Evolutionary conservation across 2,329 filamentous ascomycete species (phyloP), one percentile per base, ranked within the genome.

Genomic region (Fusarium staphyleae): DNA sequence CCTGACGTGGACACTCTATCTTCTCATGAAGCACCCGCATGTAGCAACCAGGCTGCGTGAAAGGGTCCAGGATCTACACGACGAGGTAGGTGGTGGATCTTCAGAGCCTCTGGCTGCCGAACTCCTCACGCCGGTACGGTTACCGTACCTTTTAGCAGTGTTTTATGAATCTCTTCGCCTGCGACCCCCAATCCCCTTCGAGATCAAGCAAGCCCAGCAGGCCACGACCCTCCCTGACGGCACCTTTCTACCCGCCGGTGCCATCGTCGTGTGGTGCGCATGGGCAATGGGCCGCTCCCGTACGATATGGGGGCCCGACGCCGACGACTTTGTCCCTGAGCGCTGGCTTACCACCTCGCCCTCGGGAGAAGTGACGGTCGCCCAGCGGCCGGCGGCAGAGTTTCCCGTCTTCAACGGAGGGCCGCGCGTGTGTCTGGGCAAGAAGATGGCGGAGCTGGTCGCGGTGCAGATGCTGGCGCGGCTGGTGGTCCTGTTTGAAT

Each of bases 381-480:
- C 70, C 65, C 24, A 81, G 26, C 64, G 78, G 52, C 76, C 75
- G 45, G 74, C 81, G 2, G 78, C 77, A 13, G 85, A 87, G 68
- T 88, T 81, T 59, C 84, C 82, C 1, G 85, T 87, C 3, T 88
- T 88, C 68, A 86, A 87, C 62, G 85, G 84, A 14, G 85, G 85
- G 0, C 74, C 82, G n/a, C 75, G 85, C 30, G 77, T 77, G 3
- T 88, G 85, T 55, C 70, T 88, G 29, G 85, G 85, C 3, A 85
- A 83, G 74, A 82, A 79, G 62, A 87, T 87, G 85, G 85, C 86
- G 3, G 84, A 87, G 70, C 60, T 78, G 5, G 77, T 87, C 34
- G 83, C 79, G 5, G 78, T 81, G 13, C 82, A 85, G 70, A 78
- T 81, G 8, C 75, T 87, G 60, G 77, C 81, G 3, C 75, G 72